A percentile compares a stretch with the other conserved stretches of the same genome.
These are phyloP conservation scores for Geosmithia putterillii DNA, from an alignment of 2,329 filamentous ascomycete species.

Conservation along the genomic window DNA sequence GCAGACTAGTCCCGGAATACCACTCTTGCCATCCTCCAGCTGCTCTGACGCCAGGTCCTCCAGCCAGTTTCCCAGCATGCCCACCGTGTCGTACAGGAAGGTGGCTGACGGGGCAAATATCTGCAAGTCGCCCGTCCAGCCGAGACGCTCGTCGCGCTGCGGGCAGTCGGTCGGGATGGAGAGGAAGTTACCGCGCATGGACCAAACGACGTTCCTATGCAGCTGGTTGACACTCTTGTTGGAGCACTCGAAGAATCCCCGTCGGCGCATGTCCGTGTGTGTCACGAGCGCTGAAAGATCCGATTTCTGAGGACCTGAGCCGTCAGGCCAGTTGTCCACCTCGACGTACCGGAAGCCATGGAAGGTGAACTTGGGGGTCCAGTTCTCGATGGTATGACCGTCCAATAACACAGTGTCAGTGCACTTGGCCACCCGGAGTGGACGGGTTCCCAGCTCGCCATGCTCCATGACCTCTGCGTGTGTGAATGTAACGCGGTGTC, in stretches of 20 bases:
- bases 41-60: slow-evolving; percentile 27
- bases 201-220: slow-evolving; percentile 41
- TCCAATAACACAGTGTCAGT: slow-evolving; percentile 23
- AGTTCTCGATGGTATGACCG: slow-evolving; percentile 11
- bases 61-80: slow-evolving; percentile 37
- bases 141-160: slow-evolving; percentile 40
- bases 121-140: slow-evolving; percentile 39
- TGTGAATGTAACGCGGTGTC: slow-evolving; percentile 27
- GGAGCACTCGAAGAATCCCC: slow-evolving; percentile 38
- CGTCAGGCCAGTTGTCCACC: slow-evolving; percentile 27
- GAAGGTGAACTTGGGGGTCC: slow-evolving; percentile 37
- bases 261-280: slow-evolving; percentile 38
- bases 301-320: slow-evolving; percentile 1
- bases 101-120: slow-evolving; percentile 36
- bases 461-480: slow-evolving; percentile 45
- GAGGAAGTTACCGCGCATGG: slow-evolving; percentile 46
- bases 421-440: slow-evolving; percentile 29
- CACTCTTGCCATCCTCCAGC: slow-evolving; percentile 1
- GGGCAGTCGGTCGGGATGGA: slow-evolving; percentile 45
- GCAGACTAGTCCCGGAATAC: background rate
- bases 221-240: slow-evolving; percentile 38
- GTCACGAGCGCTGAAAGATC: slow-evolving; percentile 18
- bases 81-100: slow-evolving; percentile 39
- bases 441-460: slow-evolving; percentile 23
- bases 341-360: slow-evolving; percentile 41